These are phyloP conservation scores for Alternaria brassicicola DNA, from an alignment of 2,329 filamentous ascomycete genomes.

Conservation along the genomic window DNA sequence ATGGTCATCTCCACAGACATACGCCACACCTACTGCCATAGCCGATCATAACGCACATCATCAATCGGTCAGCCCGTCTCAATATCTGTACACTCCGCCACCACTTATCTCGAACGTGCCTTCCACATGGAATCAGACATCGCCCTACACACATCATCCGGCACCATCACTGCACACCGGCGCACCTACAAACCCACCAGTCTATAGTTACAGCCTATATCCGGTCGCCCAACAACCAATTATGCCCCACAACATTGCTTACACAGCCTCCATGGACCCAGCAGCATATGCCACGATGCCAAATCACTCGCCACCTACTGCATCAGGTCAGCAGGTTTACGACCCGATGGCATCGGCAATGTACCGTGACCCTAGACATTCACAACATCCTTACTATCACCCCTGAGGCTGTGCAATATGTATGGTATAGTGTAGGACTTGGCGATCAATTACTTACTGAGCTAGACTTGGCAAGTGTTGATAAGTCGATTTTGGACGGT, in stretches of 20 bases:
- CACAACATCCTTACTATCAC: conserved; percentile 25
- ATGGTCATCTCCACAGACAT: conserved; percentile 35
- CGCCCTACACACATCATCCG: conserved; percentile 23
- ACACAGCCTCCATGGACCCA: conserved; percentile 20
- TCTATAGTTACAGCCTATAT: conserved; percentile 24
- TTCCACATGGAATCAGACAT: conserved; percentile 26
- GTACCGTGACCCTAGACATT: conserved; percentile 29
- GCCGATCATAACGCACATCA: conserved; percentile 15
- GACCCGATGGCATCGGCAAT: conserved; percentile 9
- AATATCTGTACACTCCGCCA: conserved; percentile 20
- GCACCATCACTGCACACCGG: conserved; percentile 22
- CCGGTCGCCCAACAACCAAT: conserved; percentile 21
- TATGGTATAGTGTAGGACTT: conserved; percentile 6
- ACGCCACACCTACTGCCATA: conserved; percentile 17
- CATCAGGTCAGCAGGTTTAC: conserved; percentile 19
- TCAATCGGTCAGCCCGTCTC: conserved; percentile 8
- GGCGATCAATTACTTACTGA: conserved; percentile 8
- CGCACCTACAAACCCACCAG: conserved; percentile 14
- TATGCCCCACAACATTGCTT: conserved; percentile 18
- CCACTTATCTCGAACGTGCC: conserved; percentile 14
- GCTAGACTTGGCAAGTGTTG: neutral
- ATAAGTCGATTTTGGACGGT: neutral
- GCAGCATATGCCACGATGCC: conserved; percentile 18
- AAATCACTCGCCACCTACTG: conserved; percentile 9
- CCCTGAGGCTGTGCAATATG: conserved; percentile 28